phyloP scores from a whole-genome alignment of 345 rosid species.

The Aquilaria malaccensis region DNA sequence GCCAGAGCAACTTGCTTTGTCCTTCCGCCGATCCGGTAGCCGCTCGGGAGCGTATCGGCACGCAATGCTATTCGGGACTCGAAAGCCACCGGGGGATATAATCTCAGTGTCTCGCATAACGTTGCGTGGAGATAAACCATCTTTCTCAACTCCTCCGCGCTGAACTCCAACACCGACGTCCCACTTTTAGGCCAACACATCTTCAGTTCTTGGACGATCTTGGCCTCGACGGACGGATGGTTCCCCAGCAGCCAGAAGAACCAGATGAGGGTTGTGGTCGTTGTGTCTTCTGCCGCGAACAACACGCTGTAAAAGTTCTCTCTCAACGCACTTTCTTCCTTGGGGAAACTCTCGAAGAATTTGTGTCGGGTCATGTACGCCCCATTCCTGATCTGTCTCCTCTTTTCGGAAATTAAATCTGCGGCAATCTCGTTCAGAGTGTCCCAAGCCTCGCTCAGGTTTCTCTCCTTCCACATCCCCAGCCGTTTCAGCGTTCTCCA shows the following conservation, averaged over 20 bases:
- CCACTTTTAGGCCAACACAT: background rate
- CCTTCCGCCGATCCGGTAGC: background rate
- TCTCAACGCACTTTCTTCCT: background rate
- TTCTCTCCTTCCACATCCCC: slow-evolving; percentile 17
- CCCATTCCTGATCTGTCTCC: background rate
- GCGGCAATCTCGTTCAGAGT: background rate
- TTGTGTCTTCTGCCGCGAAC: slow-evolving; percentile 8
- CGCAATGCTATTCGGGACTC: background rate
- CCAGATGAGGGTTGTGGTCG: slow-evolving; percentile 10
- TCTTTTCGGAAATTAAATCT: slow-evolving; percentile 9
- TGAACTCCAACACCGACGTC: background rate
- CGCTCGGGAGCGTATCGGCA: slow-evolving; percentile 2
- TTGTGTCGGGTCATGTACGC: slow-evolving; percentile 2
- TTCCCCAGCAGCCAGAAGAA: slow-evolving; percentile 20
- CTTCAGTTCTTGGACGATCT: slow-evolving; percentile 11
- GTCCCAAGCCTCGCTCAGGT: slow-evolving; percentile 1
- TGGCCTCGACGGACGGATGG: slow-evolving; percentile 7
- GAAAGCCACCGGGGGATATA: background rate
- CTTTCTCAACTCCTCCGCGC: slow-evolving; percentile 3
- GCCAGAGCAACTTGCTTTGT: background rate
- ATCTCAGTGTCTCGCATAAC: slow-evolving; percentile 13
- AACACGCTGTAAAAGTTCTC: slow-evolving; percentile 1
- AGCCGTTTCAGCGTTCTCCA: slow-evolving; percentile 20
- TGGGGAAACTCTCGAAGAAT: background rate
- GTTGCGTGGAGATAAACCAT: slow-evolving; percentile 16